A percentile compares a stretch with the other conserved stretches of the same genome.
These are phyloP conservation scores for Blastomyces parvus DNA, from an alignment of 2,329 filamentous ascomycete species.

Conservation along the genomic window DNA sequence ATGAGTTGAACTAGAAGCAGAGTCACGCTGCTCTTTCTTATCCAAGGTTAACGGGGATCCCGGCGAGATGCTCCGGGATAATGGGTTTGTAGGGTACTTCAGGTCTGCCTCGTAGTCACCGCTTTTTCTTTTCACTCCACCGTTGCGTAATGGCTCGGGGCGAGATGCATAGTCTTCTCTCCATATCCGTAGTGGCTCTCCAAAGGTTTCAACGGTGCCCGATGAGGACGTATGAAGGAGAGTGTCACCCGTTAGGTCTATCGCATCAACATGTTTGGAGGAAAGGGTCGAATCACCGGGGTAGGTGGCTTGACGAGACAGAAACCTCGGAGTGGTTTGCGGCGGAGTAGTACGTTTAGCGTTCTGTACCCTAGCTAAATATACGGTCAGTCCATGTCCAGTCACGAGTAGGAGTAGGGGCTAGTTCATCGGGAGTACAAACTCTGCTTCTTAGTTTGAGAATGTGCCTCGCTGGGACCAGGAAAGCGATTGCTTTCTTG, in stretches of 20 bases:
- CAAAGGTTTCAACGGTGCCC: constrained; percentile 32
- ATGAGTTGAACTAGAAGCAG: constrained; percentile 10
- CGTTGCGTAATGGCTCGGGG: constrained; percentile 28
- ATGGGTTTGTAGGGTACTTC: constrained; percentile 25
- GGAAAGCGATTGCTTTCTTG: constrained; percentile 9
- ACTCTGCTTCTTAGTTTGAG: constrained; percentile 21
- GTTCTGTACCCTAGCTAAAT: constrained; percentile 1
- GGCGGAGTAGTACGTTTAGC: constrained; percentile 14
- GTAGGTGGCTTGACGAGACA: constrained; percentile 13
- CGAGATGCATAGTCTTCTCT: constrained; percentile 35
- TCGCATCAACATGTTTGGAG: constrained; percentile 32
- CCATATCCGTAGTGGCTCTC: constrained; percentile 36
- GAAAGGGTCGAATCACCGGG: constrained; percentile 15
- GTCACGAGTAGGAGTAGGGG: background rate
- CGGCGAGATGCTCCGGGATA: constrained; percentile 16
- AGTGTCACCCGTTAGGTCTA: constrained; percentile 37
- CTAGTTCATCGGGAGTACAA: constrained; percentile 9
- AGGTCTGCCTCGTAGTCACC: constrained; percentile 37
- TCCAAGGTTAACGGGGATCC: constrained; percentile 10
- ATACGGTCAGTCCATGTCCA: background rate
- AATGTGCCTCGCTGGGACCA: background rate
- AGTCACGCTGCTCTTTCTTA: constrained; percentile 9
- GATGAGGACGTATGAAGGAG: constrained; percentile 31
- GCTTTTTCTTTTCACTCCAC: constrained; percentile 42
- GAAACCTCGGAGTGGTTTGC: background rate